phyloP scores from a whole-genome alignment of 2,329 filamentous ascomycete species.

The Alternaria alternata region DNA sequence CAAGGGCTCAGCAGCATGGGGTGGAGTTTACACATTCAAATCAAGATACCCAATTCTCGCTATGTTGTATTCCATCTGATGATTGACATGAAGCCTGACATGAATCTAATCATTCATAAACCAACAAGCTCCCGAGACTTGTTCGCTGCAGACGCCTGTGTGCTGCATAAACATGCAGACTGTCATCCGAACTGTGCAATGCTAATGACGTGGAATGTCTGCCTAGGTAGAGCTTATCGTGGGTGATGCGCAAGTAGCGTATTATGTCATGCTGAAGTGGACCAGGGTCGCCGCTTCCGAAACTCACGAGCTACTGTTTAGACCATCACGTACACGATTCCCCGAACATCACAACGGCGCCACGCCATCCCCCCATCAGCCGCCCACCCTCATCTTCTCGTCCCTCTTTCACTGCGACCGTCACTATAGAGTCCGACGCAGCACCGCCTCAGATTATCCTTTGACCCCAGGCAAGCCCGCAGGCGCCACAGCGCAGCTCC shows the following conservation, averaged over 20 bases:
- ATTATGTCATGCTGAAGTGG: conserved; percentile 27
- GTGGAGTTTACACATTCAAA: conserved; percentile 35
- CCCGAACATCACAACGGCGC: conserved; percentile 38
- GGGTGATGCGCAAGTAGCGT: conserved; percentile 20
- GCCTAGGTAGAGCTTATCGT: conserved; percentile 17
- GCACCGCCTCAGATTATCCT: conserved; percentile 16
- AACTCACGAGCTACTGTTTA: conserved; percentile 33
- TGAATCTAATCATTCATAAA: neutral
- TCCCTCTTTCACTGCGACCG: conserved; percentile 42
- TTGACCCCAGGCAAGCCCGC: conserved; percentile 24
- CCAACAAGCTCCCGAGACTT: neutral
- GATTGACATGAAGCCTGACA: neutral
- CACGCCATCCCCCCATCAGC: conserved; percentile 43
- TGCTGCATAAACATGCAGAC: neutral
- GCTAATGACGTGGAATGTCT: conserved; percentile 5
- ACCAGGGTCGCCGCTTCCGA: conserved; percentile 29
- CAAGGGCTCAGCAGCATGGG: conserved; percentile 21
- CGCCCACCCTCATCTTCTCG: conserved; percentile 35
- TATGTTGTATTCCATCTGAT: conserved; percentile 14
- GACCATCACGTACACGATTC: conserved; percentile 35
- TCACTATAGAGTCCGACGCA: conserved; percentile 16
- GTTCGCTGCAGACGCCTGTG: neutral
- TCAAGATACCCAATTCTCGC: conserved; percentile 44
- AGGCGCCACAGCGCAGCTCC: conserved; percentile 49
- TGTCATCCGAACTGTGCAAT: neutral